Base-by-base conservation (phyloP, 73 alveolate genomes). In the Tetrahymena elliotti region DNA sequence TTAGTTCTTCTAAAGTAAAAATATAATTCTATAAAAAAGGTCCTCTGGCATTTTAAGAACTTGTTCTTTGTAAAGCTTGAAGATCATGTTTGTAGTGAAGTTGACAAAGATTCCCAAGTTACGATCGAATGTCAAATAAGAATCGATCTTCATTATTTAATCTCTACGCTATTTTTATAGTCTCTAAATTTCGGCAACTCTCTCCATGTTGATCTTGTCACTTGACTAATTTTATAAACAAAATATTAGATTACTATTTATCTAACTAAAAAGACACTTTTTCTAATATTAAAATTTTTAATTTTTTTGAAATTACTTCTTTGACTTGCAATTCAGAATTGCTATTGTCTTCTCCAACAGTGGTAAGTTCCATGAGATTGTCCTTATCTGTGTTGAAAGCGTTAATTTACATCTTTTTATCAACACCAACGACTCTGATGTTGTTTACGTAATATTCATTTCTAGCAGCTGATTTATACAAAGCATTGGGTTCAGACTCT, bases 101-200 rank as follows among this genome's bases (percentile, higher is more conserved):
- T 94, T 94, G 33, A 94, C 96, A 84, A 94, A 94, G 0, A 94
- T 94, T 12, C 96, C 96, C 34, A 94, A 53, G 83, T 94, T 94
- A 84, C 96, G 93, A 52, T 36, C 52, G 12, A 84, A 38, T 0
- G 95, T 84, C 33, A 94, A 93, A 52, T 94, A 54, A 15, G 93
- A 68, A 94, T 94, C 96, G 39, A 94, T 94, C 93, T 94, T 94
- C 38, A 84, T 94, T 6, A 94, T 53, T 9, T 52, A 35, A 41
- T 68, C 84, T 88, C 93, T 38, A 35, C 93, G 95, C 34, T 84
- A 40, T 33, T 84, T 39, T n/a, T 47, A 52, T 33, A 47, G 68
- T 33, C 95, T 94, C 92, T 94, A 52, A 0, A 84, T 92, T 34
- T 94, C 95, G 34, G 93, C 83, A 27, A 94, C 88, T 16, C 6